Base-by-base conservation (phyloP, 805 yeast genomes). In the Ogataea allantospora region DNA sequence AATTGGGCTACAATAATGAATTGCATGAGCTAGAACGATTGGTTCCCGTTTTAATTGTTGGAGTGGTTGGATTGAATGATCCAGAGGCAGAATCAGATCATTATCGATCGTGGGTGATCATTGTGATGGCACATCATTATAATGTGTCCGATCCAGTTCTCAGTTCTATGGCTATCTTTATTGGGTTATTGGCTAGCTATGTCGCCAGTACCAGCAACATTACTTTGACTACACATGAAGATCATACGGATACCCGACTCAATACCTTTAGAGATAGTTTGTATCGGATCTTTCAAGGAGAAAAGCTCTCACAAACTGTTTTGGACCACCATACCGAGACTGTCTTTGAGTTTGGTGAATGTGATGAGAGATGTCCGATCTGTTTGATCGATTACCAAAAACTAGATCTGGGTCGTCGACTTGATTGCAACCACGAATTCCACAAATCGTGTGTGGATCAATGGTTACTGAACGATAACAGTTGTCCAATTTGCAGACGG, bases 81-180 rank as follows among this genome's bases (percentile, higher is more conserved):
- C 28, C 36, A 3, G 28, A 24, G 6, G 19, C 14, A 3, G 27
- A 29, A 7, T 14, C 28, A 26, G 52, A 46, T 13, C 30, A 47
- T 5, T 63, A 66, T 26, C 60, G 77, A 19, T 71, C 79, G 1
- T 78, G 83, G 84, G 69, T 77, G n/a, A 74, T 78, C 16, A 75
- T 75, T 34, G 80, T 78, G 6, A 68, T 77, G 61, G 83, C 83
- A 0, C 80, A 79, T 27, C 58, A 71, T 10, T 78, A 74, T 46
- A 67, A 73, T 3, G 30, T 48, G 1, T 35, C 37, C 9, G 60
- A 56, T 33, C 62, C 70, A 1, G 60, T 77, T 9, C 73, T 77
- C 39, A 66, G 62, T 22, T 62, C 77, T 31, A 58, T 78, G 56
- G 53, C 59, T 10, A 23, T 48, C 20, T 53, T 55, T 27, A 50